phyloP scores from a whole-genome alignment of 1,139 yeast genomes.

The Spathaspora jeffriesii region DNA sequence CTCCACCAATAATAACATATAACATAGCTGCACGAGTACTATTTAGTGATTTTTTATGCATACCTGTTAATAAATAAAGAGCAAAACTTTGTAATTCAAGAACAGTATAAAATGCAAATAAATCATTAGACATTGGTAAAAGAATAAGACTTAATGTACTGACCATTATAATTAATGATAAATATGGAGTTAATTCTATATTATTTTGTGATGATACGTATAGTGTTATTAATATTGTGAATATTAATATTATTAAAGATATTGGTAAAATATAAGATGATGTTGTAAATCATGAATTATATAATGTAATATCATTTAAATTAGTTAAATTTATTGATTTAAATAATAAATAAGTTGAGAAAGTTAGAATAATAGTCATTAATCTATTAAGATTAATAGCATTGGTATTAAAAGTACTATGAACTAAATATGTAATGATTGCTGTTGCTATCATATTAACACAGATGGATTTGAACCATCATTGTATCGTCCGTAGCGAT shows the following conservation, averaged over 20 bases:
- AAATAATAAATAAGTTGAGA: conserved; percentile 11
- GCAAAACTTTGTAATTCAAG: conserved; percentile 9
- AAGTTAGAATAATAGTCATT: conserved; percentile 16
- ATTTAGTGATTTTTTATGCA: neutral
- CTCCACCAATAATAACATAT: conserved; percentile 2
- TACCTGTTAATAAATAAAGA: conserved; percentile 13
- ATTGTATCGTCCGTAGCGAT: conserved; percentile 1
- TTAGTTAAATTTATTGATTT: conserved; percentile 15
- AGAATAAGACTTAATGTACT: conserved; percentile 18
- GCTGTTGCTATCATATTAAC: conserved; percentile 9
- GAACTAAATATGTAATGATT: conserved; percentile 10
- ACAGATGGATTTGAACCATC: conserved; percentile 3
- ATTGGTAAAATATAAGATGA: conserved; percentile 12
- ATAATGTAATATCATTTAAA: conserved; percentile 19
- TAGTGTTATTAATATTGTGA: conserved; percentile 13
- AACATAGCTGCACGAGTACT: conserved; percentile 3
- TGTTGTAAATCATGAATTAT: conserved; percentile 21
- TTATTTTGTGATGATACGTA: conserved; percentile 17
- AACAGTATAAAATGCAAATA: conserved; percentile 16
- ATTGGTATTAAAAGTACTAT: conserved; percentile 10
- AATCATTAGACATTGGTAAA: conserved; percentile 12
- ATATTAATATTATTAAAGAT: conserved; percentile 10
- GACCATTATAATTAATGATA: conserved; percentile 16
- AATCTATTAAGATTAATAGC: conserved; percentile 15
- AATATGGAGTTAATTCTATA: conserved; percentile 11